These are phyloP conservation scores for Colletotrichum sp. DNA, from an alignment of 2,329 filamentous ascomycete species.

Conservation along the genomic window DNA sequence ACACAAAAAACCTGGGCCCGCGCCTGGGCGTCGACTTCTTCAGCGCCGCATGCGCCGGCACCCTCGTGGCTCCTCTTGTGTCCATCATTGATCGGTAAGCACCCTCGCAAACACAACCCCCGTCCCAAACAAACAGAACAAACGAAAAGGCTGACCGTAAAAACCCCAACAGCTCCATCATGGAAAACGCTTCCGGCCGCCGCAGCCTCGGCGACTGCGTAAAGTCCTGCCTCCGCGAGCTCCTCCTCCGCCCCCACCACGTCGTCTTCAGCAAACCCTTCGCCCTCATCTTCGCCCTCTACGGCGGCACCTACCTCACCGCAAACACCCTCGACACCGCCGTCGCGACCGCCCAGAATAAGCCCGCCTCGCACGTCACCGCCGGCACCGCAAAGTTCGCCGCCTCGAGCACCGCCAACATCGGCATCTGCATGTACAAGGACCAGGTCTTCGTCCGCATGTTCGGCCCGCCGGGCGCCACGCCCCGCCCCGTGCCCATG, in stretches of 20 bases:
- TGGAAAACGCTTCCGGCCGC: conserved; percentile 80
- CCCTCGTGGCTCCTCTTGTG: conserved; percentile 82
- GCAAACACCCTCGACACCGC: conserved; percentile 88
- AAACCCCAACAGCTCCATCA: conserved; percentile 64
- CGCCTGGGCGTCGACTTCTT: conserved; percentile 72
- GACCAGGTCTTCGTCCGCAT: conserved; percentile 84
- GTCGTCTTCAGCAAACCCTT: conserved; percentile 71
- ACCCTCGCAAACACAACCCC: neutral
- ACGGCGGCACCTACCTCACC: conserved; percentile 87
- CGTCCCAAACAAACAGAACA: neutral
- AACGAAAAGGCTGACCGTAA: neutral
- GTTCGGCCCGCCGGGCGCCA: conserved; percentile 68
- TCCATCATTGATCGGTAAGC: conserved; percentile 83
- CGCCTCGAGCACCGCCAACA: conserved; percentile 81
- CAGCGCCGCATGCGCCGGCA: conserved; percentile 74
- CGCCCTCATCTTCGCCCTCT: conserved; percentile 74
- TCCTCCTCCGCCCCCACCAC: conserved; percentile 64
- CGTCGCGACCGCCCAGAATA: conserved; percentile 65
- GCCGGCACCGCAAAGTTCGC: conserved; percentile 81
- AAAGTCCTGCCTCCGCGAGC: conserved; percentile 57
- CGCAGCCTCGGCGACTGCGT: conserved; percentile 65
- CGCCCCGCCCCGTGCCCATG: conserved; percentile 65
- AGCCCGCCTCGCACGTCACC: conserved; percentile 67
- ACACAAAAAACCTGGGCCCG: conserved; percentile 73
- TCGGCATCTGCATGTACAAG: conserved; percentile 87